Conservation (phyloP, 805 yeast genomes). For the Candida cerambycidarum region DNA sequence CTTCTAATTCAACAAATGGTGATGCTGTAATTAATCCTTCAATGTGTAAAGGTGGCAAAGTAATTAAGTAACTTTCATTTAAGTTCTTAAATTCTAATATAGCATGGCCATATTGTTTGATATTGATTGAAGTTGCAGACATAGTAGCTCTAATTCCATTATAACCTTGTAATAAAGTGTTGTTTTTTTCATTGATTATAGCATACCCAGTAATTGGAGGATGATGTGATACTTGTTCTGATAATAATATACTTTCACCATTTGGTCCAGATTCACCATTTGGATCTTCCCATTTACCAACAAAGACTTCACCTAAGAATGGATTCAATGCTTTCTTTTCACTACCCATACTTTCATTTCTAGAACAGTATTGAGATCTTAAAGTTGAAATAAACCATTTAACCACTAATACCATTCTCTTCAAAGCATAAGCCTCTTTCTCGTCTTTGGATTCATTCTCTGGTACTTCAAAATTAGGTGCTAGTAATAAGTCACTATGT, state of each 20-base stretch:
- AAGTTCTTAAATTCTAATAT: slow-evolving; percentile 61
- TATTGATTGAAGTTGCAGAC: slow-evolving; percentile 73
- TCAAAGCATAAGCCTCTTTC: slow-evolving; percentile 45
- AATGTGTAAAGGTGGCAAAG: slow-evolving; percentile 93
- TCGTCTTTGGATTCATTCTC: slow-evolving; percentile 42
- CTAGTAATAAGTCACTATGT: slow-evolving; percentile 79
- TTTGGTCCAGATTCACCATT: slow-evolving; percentile 37
- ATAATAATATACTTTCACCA: slow-evolving; percentile 78
- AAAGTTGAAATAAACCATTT: slow-evolving; percentile 91
- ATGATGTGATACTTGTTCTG: slow-evolving; percentile 96
- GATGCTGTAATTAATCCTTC: slow-evolving; percentile 90
- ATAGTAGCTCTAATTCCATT: slow-evolving; percentile 85
- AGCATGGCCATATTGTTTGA: slow-evolving; percentile 93
- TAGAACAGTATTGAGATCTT: slow-evolving; percentile 89
- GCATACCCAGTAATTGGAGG: slow-evolving; percentile 97
- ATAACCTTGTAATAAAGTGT: slow-evolving; percentile 78
- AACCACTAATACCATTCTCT: slow-evolving; percentile 77
- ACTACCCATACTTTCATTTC: slow-evolving; percentile 88
- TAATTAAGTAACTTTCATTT: slow-evolving; percentile 69
- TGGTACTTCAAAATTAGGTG: slow-evolving; percentile 53
- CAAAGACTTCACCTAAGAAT: slow-evolving; percentile 89
- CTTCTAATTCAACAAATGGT: slow-evolving; percentile 94
- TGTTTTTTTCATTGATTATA: slow-evolving; percentile 68
- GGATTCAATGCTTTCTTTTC: slow-evolving; percentile 98
- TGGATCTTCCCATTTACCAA: slow-evolving; percentile 78